Percentiles rank a stretch among this genome's conserved stretches.
Conservation (phyloP, 345 rosid species). For the Camelina sativa region DNA sequence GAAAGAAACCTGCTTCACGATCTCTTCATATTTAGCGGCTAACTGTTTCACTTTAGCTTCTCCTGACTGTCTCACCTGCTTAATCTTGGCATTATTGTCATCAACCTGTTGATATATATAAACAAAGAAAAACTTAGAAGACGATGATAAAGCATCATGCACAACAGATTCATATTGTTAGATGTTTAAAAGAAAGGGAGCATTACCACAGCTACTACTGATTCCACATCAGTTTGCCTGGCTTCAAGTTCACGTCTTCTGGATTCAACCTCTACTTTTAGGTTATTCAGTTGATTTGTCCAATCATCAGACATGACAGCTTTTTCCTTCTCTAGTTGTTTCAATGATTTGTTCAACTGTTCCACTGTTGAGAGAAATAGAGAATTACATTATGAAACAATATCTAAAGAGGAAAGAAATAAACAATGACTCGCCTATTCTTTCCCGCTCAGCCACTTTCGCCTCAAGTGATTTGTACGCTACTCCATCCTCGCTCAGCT, state of each 20-base stretch:
- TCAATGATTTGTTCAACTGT: constrained; percentile 59
- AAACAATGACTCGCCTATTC: constrained; percentile 57
- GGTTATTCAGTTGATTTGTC: constrained; percentile 50
- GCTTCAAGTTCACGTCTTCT: constrained; percentile 66
- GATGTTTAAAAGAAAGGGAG: neutral
- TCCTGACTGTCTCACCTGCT: constrained; percentile 60
- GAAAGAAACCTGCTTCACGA: constrained; percentile 65
- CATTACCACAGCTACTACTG: constrained; percentile 67
- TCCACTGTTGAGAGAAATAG: constrained; percentile 55
- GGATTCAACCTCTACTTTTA: constrained; percentile 66
- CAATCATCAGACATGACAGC: constrained; percentile 59
- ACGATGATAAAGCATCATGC: neutral
- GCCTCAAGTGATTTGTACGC: constrained; percentile 74
- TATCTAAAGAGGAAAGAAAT: constrained; percentile 18
- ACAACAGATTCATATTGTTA: neutral
- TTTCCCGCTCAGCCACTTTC: constrained; percentile 67
- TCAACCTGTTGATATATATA: constrained; percentile 59
- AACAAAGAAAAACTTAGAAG: constrained; percentile 14
- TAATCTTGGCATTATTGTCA: constrained; percentile 59
- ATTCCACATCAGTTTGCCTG: constrained; percentile 77
- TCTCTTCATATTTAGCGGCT: constrained; percentile 62
- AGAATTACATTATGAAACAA: constrained; percentile 14
- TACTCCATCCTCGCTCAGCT: constrained; percentile 69
- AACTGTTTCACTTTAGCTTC: constrained; percentile 62
- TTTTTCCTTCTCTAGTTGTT: constrained; percentile 67